phyloP scores from a whole-genome alignment of 768 basidiomycete genomes.

The Auricularia heimuer region DNA sequence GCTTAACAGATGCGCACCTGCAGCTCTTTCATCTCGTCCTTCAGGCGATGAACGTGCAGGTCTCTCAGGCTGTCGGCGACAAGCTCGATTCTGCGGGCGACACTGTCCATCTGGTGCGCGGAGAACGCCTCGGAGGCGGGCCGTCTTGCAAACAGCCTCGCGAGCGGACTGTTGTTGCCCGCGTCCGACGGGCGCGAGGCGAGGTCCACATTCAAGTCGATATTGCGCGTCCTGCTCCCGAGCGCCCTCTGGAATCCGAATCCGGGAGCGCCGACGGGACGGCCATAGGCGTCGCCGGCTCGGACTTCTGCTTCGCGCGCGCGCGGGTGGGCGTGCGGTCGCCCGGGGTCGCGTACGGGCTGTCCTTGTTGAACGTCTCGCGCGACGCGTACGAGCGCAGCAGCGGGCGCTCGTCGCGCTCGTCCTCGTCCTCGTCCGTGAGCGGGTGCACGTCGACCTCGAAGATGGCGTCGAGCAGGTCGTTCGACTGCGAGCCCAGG shows the following conservation, averaged over 20 bases:
- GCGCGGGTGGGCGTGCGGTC: background rate
- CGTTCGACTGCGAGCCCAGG: slow-evolving; percentile 56
- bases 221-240: slow-evolving; percentile 5
- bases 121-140: slow-evolving; percentile 8
- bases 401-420: slow-evolving; percentile 1
- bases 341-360: slow-evolving; percentile 9
- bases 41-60: slow-evolving; percentile 55
- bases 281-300: slow-evolving; percentile 32
- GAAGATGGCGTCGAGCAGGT: slow-evolving; percentile 72
- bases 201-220: slow-evolving; percentile 1
- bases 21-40: slow-evolving; percentile 75
- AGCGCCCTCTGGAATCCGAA: slow-evolving; percentile 19
- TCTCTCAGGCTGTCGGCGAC: slow-evolving; percentile 54
- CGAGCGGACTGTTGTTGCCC: slow-evolving; percentile 15
- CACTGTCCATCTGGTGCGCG: background rate
- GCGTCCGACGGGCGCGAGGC: background rate
- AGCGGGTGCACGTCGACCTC: slow-evolving; percentile 39
- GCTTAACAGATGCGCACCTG: slow-evolving; percentile 36
- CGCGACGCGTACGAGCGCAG: slow-evolving; percentile 1
- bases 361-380: background rate
- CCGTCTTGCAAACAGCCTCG: slow-evolving; percentile 12
- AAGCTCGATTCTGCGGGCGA: slow-evolving; percentile 38
- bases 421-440: slow-evolving; percentile 4
- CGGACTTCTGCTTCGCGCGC: slow-evolving; percentile 11
- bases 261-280: slow-evolving; percentile 41